Conservation (phyloP, 371 early-diverging fungal species). For the Batkoa obscura region DNA sequence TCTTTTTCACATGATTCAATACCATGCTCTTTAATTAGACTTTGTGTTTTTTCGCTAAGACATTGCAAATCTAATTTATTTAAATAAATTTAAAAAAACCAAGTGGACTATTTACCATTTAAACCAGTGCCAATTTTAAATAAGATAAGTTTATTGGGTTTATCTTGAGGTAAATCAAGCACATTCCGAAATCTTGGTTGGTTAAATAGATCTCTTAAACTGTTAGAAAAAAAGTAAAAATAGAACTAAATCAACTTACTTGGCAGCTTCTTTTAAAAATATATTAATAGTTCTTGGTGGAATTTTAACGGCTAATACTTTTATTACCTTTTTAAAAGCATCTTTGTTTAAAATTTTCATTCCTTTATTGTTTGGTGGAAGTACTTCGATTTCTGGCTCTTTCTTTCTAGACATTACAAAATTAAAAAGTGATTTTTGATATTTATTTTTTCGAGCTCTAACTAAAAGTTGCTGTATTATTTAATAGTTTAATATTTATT, state of each 20-base stretch:
- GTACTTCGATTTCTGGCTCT: no score
- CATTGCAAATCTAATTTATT: conserved; percentile 14
- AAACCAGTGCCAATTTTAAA: conserved; percentile 23
- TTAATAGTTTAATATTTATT: no score
- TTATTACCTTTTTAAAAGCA: background rate
- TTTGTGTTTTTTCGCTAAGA: conserved; percentile 21
- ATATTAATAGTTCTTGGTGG: background rate
- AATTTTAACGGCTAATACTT: background rate
- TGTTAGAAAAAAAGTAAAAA: background rate
- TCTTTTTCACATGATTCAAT: conserved; percentile 25
- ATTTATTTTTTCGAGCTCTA: no score
- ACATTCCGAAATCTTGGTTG: conserved; percentile 53
- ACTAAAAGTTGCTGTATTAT: no score
- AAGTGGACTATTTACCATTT: conserved; percentile 10
- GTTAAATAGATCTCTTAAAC: conserved; percentile 29
- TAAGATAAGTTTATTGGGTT: conserved; percentile 35
- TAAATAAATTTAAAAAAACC: background rate
- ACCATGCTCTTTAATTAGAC: conserved; percentile 25
- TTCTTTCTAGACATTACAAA: no score
- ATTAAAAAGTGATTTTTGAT: no score
- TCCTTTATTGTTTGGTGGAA: conserved; percentile 1
- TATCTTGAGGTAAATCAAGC: conserved; percentile 27
- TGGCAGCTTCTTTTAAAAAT: background rate
- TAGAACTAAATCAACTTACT: background rate
- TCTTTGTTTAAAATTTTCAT: background rate